These are phyloP conservation scores for Euphrasia confusa DNA, from an alignment of 257 asterid genomes.

Conservation along the genomic window DNA sequence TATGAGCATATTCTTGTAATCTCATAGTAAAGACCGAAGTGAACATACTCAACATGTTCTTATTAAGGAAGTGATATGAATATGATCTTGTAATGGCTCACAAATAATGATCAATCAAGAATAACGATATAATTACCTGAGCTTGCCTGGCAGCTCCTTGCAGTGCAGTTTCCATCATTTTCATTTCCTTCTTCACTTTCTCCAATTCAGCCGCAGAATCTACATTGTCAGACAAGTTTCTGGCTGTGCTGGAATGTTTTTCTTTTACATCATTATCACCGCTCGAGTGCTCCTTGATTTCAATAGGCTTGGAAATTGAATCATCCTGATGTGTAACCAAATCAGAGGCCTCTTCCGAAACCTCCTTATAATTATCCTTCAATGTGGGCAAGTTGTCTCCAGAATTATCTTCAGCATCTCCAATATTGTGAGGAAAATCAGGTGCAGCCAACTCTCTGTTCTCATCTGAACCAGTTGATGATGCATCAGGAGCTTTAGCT, in stretches of 20 bases:
- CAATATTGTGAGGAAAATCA: constrained; percentile 39
- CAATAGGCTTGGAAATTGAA: constrained; percentile 33
- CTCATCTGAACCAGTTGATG: constrained; percentile 33
- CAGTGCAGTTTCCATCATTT: constrained; percentile 89
- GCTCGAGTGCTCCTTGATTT: constrained; percentile 30
- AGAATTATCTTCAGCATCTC: constrained; percentile 40
- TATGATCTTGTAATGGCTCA: constrained; percentile 11
- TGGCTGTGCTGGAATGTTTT: constrained; percentile 33
- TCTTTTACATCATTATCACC: constrained; percentile 39
- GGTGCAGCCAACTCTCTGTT: constrained; percentile 39
- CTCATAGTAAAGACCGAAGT: neutral
- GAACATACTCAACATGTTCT: neutral
- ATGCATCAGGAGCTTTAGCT: constrained; percentile 35
- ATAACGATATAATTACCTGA: constrained; percentile 49
- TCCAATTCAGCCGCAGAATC: constrained; percentile 57
- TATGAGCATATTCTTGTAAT: neutral
- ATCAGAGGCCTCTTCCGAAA: constrained; percentile 34
- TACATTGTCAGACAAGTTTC: constrained; percentile 35
- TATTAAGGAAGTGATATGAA: constrained; percentile 5
- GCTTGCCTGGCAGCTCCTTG: constrained; percentile 99
- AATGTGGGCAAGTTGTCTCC: constrained; percentile 31
- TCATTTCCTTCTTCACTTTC: constrained; percentile 80
- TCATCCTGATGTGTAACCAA: constrained; percentile 36
- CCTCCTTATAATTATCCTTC: constrained; percentile 34
- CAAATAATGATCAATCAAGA: constrained; percentile 15